Evolutionary conservation across 768 basidiomycete genomes (phyloP).

Genomic region (Lactarius sp.): DNA sequence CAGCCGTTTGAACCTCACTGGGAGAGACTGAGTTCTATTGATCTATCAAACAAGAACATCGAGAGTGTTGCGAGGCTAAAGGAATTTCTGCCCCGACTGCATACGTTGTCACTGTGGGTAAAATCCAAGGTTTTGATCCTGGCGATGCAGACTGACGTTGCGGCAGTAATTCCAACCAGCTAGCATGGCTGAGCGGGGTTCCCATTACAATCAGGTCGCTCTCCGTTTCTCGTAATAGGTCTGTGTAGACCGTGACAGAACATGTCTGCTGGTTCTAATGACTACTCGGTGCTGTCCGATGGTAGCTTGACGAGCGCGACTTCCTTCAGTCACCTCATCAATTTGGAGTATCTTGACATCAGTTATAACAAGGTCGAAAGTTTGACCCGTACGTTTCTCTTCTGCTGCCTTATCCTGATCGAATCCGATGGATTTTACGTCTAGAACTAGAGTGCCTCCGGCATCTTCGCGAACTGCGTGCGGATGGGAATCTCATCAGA

Average conservation of each 20-base stretch:
- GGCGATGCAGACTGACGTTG: neutral
- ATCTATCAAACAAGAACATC: constrained; percentile 65
- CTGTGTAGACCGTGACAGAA: constrained; percentile 28
- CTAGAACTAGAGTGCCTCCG: constrained; percentile 79
- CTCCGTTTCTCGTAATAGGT: constrained; percentile 75
- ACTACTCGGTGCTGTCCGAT: constrained; percentile 19
- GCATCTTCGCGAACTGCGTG: constrained; percentile 82
- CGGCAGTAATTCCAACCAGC: constrained; percentile 62
- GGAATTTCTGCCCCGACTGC: constrained; percentile 84
- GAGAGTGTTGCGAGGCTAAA: constrained; percentile 83
- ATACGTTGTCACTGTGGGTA: constrained; percentile 70
- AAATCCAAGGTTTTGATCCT: neutral
- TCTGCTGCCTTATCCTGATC: constrained; percentile 22
- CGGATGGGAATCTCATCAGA: constrained; percentile 79
- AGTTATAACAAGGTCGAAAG: constrained; percentile 88
- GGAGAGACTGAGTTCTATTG: constrained; percentile 73
- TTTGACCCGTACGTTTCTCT: constrained; percentile 53
- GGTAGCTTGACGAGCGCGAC: constrained; percentile 76
- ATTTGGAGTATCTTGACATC: constrained; percentile 87
- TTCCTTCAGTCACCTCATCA: constrained; percentile 80
- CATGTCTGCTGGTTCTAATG: constrained; percentile 1
- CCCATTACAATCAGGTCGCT: constrained; percentile 68
- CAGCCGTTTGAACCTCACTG: constrained; percentile 94
- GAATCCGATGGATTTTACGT: constrained; percentile 23
- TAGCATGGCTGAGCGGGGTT: constrained; percentile 78